Conservation (phyloP, 352 stramenopile genomes). For the Phytopythium cucurbitacearum region DNA sequence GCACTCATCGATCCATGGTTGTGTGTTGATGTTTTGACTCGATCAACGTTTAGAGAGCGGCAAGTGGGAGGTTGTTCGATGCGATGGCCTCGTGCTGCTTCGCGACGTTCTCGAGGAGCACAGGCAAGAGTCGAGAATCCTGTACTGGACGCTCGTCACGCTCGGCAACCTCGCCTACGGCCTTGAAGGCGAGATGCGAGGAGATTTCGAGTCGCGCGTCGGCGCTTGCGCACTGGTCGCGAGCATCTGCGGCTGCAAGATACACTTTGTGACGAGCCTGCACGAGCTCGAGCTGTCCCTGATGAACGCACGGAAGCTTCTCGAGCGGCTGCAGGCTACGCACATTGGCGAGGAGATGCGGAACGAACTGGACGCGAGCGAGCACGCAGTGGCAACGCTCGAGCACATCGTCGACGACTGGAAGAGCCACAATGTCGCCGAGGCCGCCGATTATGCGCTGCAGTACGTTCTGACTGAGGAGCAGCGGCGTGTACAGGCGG, state of each 20-base stretch:
- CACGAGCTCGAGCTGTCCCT: constrained; percentile 46
- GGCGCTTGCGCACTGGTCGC: constrained; percentile 27
- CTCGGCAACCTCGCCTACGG: constrained; percentile 54
- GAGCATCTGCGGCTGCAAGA: constrained; percentile 30
- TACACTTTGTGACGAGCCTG: constrained; percentile 39
- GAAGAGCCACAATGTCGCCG: constrained; percentile 37
- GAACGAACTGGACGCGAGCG: constrained; percentile 56
- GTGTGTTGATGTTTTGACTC: not conserved
- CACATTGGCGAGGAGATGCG: constrained; percentile 63
- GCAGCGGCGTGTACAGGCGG: constrained; percentile 44
- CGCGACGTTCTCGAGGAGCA: constrained; percentile 32
- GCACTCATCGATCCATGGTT: not conserved
- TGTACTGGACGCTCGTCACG: constrained; percentile 55
- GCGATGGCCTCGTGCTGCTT: constrained; percentile 34
- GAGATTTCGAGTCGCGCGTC: constrained; percentile 17
- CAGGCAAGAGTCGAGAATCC: constrained; percentile 24
- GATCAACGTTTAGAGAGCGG: constrained; percentile 10
- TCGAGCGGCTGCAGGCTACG: constrained; percentile 36
- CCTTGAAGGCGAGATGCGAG: constrained; percentile 8
- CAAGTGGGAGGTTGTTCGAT: constrained; percentile 37
- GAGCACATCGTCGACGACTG: constrained; percentile 28
- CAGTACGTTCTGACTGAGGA: constrained; percentile 49
- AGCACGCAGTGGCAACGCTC: constrained; percentile 40
- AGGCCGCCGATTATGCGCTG: constrained; percentile 58
- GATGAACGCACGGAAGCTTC: constrained; percentile 14